These are phyloP conservation scores for Melampsora larici-populina DNA, from an alignment of 1,284 basidiomycete genomes.

Conservation along the genomic window DNA sequence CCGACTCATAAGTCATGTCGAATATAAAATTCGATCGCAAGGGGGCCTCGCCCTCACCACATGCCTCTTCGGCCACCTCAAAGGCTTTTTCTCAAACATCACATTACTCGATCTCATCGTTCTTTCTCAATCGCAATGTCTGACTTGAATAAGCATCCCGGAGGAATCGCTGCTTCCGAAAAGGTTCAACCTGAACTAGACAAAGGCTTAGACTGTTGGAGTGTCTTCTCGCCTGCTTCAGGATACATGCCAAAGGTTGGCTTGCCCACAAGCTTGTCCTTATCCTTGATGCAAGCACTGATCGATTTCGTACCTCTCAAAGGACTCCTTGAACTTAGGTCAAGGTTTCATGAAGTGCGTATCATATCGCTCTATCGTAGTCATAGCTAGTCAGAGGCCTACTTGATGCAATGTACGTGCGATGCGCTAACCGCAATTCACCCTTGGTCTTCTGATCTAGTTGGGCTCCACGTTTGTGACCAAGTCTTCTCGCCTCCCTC, in stretches of 20 bases:
- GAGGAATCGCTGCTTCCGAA: background rate
- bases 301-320: background rate
- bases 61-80: no score
- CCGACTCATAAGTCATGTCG: no score
- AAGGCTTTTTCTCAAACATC: background rate
- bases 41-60: no score
- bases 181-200: slow-evolving; percentile 24
- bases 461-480: slow-evolving; percentile 28
- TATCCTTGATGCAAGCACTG: background rate
- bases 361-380: slow-evolving; percentile 62
- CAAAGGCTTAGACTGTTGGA: slow-evolving; percentile 39
- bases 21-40: no score
- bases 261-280: background rate
- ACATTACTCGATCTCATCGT: background rate
- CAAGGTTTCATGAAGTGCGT: slow-evolving; percentile 57
- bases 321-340: slow-evolving; percentile 51
- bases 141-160: background rate
- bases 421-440: background rate
- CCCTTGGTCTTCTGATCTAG: background rate
- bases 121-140: background rate
- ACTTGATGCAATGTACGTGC: background rate
- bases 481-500: background rate
- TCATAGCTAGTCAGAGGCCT: background rate
- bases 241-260: slow-evolving; percentile 18
- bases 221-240: slow-evolving; percentile 37